Base-by-base conservation (phyloP, 768 basidiomycete species). In the Lentinula detonsa region DNA sequence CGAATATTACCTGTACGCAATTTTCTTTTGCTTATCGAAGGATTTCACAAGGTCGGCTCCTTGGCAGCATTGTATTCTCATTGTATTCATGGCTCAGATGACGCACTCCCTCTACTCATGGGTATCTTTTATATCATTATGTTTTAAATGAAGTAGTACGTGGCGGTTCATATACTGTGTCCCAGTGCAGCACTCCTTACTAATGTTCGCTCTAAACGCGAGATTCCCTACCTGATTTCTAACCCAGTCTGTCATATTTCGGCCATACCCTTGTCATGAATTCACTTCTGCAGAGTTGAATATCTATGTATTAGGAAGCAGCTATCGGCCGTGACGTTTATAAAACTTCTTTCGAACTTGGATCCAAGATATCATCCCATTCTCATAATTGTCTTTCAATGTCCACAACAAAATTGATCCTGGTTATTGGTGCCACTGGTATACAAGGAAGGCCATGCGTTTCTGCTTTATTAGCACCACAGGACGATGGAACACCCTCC, bases 371-470 rank as follows among this genome's bases (percentile, higher is more conserved):
- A 6, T 16, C 4, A 43, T 39, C 8, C 37, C 37, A 43, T 15
- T 43, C 6, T 6, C 42, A 43, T 43, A 16, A 11, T 43, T 15
- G 11, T 40, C 39, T 40, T 40, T 5, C 5, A 40, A 56, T 56
- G 55, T 21, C 40, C 3, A 31, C n/a, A 3, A 59, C 49, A 28
- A 79, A 78, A 67, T 65, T 76, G 57, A 77, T 81, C 59, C 72
- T 79, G 42, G 76, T 81, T 43, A 74, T 81, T 40, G 79, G 79
- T 48, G 79, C 76, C 15, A 80, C 79, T 28, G 79, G 79, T 56
- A 78, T 78, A 2, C 79, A 81, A 61, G 79, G 79, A 13, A 65
- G 72, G 60, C 70, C 71, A 34, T 75, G 78, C 50, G 73, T 78
- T 42, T 70, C 74, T 56, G 71, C 70, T 33, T 69, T 79, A 18